These are phyloP conservation scores for Clitopilus passeckerianus DNA, from an alignment of 768 basidiomycete species.

Conservation along the genomic window DNA sequence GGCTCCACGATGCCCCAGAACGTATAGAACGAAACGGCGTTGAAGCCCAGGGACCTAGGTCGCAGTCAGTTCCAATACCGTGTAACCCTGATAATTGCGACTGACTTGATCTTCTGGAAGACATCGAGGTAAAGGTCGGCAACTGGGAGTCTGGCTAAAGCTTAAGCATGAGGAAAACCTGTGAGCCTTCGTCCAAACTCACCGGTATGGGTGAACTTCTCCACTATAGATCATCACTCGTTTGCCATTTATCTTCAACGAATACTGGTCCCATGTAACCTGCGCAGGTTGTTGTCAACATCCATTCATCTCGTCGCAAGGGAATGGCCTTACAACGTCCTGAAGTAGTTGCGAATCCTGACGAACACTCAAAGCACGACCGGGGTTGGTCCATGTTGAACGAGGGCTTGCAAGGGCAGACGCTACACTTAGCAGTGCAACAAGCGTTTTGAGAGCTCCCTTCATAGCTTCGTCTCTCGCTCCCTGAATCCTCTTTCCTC, in stretches of 20 bases:
- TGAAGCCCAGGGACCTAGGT: constrained; percentile 34
- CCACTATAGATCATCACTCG: constrained; percentile 37
- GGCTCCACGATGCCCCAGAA: constrained; percentile 42
- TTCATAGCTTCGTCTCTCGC: constrained; percentile 14
- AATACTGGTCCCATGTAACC: constrained; percentile 44
- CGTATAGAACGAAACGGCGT: constrained; percentile 38
- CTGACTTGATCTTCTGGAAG: constrained; percentile 39
- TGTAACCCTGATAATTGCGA: not conserved
- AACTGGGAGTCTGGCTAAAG: constrained; percentile 27
- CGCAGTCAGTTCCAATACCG: not conserved
- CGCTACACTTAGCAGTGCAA: constrained; percentile 17
- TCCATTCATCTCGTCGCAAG: not conserved
- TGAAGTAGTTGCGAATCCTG: constrained; percentile 15
- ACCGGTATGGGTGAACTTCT: constrained; percentile 40
- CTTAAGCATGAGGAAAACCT: not conserved
- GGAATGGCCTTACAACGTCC: constrained; percentile 19
- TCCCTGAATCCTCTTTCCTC: not conserved
- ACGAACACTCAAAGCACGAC: constrained; percentile 5
- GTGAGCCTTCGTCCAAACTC: not conserved
- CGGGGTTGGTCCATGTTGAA: not conserved
- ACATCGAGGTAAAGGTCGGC: constrained; percentile 38
- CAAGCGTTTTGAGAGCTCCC: constrained; percentile 10
- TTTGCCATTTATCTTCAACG: constrained; percentile 33
- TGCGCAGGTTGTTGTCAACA: constrained; percentile 5
- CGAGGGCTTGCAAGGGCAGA: constrained; percentile 13